Percentiles rank a stretch among this genome's conserved stretches.
phyloP scores from a whole-genome alignment of 352 stramenopile genomes.

The Globisporangium camurandrum region DNA sequence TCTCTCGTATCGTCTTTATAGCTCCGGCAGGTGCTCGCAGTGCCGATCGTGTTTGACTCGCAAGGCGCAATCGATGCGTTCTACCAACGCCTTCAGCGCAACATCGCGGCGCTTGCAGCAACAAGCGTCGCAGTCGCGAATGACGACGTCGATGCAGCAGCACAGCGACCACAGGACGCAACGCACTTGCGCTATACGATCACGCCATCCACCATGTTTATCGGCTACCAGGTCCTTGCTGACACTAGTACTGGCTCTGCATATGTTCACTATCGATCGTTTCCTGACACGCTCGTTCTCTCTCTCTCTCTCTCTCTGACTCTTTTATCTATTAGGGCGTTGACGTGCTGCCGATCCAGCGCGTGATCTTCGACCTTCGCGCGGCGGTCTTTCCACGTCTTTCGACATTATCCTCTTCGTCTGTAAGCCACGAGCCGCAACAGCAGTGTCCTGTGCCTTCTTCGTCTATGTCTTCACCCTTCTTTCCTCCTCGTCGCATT shows the following conservation, averaged over 20 bases:
- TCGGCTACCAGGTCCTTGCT: conserved; percentile 53
- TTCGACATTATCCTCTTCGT: background rate
- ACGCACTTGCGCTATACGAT: conserved; percentile 49
- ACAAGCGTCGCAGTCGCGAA: no score
- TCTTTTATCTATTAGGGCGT: conserved; percentile 17
- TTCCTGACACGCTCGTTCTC: no score
- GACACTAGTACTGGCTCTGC: no score
- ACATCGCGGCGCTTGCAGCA: conserved; percentile 7
- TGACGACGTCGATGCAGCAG: conserved; percentile 12
- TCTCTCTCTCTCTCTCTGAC: background rate
- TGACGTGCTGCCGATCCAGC: conserved; percentile 27
- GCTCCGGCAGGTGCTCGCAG: conserved; percentile 5
- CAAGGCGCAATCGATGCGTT: conserved; percentile 4
- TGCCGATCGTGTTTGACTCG: conserved; percentile 20
- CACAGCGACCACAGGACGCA: conserved; percentile 21
- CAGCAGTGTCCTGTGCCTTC: no score
- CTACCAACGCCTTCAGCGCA: conserved; percentile 7
- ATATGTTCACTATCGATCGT: no score
- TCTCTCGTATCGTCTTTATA: conserved; percentile 1
- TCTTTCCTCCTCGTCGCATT: no score
- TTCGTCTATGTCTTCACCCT: no score
- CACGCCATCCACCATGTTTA: conserved; percentile 57
- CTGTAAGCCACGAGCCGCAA: no score
- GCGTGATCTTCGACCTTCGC: conserved; percentile 23
- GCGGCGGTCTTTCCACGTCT: conserved; percentile 27